These are phyloP conservation scores for Hypoxylon fragiforme DNA, from an alignment of 495 filamentous ascomycete species.

Conservation along the genomic window DNA sequence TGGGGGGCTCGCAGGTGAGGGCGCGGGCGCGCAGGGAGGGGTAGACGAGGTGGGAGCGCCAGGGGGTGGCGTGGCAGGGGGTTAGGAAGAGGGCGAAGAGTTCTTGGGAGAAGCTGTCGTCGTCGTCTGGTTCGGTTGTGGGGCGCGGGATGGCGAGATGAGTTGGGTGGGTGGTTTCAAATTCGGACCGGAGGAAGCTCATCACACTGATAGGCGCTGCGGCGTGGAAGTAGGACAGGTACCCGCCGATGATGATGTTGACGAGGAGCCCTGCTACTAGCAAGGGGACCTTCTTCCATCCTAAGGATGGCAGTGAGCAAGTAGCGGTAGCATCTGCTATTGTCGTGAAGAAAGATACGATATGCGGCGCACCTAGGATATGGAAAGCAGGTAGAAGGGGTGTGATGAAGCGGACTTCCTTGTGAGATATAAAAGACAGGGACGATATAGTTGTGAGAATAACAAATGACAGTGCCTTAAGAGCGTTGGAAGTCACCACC, in stretches of 20 bases:
- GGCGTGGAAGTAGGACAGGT: slow-evolving; percentile 77
- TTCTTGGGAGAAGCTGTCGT: slow-evolving; percentile 39
- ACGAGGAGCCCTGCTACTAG: slow-evolving; percentile 62
- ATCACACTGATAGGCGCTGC: slow-evolving; percentile 73
- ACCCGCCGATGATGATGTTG: slow-evolving; percentile 73
- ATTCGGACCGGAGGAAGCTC: slow-evolving; percentile 71
- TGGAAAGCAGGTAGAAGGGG: slow-evolving; percentile 87
- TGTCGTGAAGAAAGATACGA: slow-evolving; percentile 65
- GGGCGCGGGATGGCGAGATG: slow-evolving; percentile 36
- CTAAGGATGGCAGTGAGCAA: slow-evolving; percentile 16
- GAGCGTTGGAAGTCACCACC: slow-evolving; percentile 44
- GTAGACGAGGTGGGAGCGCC: slow-evolving; percentile 83
- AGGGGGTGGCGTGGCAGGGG: slow-evolving; percentile 97
- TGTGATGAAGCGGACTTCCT: slow-evolving; percentile 97
- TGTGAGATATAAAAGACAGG: slow-evolving; percentile 86
- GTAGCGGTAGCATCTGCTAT: slow-evolving; percentile 19
- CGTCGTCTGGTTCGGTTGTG: slow-evolving; percentile 17
- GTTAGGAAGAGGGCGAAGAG: slow-evolving; percentile 89
- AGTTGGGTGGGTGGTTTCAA: slow-evolving; percentile 55
- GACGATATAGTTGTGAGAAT: slow-evolving; percentile 60
- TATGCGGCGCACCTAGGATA: slow-evolving; percentile 70
- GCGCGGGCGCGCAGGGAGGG: slow-evolving; percentile 80
- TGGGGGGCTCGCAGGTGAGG: slow-evolving; percentile 85
- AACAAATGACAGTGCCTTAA: slow-evolving; percentile 63
- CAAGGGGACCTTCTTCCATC: slow-evolving; percentile 53